Evolutionary conservation across 208 protist genomes (phyloP).

Genomic region (Plasmodiophora brassicae): DNA sequence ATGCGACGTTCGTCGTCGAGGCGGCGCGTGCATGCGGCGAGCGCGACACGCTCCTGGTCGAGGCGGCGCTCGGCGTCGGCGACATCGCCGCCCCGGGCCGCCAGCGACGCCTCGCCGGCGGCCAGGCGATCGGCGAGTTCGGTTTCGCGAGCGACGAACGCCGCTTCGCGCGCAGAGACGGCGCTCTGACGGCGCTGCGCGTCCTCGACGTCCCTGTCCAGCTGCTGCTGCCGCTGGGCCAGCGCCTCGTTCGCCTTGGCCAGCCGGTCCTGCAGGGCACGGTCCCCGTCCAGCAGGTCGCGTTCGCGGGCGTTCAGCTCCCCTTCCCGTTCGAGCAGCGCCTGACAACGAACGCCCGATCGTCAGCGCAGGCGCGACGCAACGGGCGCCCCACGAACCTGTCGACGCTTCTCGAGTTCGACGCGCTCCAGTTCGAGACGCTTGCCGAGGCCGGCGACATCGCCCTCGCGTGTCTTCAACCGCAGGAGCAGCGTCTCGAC

Average conservation of each 20-base stretch:
- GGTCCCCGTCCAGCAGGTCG: background rate
- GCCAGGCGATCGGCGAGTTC: background rate
- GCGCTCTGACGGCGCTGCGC: background rate
- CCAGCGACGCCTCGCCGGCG: background rate
- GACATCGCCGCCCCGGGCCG: background rate
- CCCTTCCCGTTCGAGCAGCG: background rate
- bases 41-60: background rate
- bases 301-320: slow-evolving; percentile 15
- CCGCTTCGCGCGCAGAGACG: background rate
- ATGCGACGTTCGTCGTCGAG: background rate
- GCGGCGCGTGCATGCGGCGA: background rate
- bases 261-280: background rate
- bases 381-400: too few relatives aligned
- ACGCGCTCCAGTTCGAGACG: background rate
- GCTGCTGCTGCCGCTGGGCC: background rate
- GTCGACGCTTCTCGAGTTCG: slow-evolving; percentile 14
- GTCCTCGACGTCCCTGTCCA: background rate
- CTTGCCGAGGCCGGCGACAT: background rate
- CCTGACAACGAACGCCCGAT: too few relatives aligned
- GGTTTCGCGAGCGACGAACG: background rate
- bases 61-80: background rate
- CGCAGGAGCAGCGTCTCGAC: background rate
- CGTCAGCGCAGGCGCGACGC: too few relatives aligned
- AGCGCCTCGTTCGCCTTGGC: background rate
- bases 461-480: background rate